phyloP scores from a whole-genome alignment of 306 rosid genomes.

The Vigna nakashimae region DNA sequence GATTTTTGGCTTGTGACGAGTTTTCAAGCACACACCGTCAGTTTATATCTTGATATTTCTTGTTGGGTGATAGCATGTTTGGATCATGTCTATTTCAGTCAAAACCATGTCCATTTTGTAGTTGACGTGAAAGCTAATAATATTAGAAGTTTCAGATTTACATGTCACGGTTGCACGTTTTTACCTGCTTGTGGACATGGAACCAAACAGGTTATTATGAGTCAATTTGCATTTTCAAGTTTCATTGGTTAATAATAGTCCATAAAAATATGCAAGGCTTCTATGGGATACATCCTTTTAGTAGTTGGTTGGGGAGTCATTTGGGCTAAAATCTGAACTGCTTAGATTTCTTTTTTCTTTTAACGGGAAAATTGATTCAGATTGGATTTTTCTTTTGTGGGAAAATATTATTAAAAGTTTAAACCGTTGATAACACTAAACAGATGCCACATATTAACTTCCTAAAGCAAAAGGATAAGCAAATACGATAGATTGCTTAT shows the following conservation, averaged over 20 bases:
- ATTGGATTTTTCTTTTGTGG: slow-evolving; percentile 10
- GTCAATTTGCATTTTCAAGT: slow-evolving; percentile 24
- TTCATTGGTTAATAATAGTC: slow-evolving; percentile 8
- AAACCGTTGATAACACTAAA: slow-evolving; percentile 23
- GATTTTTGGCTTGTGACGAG: background rate
- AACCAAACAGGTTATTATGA: background rate
- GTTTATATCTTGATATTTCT: too few species aligned
- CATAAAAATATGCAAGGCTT: slow-evolving; percentile 10
- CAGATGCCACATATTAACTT: slow-evolving; percentile 6
- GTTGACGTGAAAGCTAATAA: background rate
- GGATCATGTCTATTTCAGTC: background rate
- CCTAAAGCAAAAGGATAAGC: slow-evolving; percentile 12
- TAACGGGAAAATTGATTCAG: background rate
- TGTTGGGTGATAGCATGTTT: background rate
- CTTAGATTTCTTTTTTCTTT: background rate
- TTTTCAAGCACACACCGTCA: background rate
- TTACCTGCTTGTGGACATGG: background rate
- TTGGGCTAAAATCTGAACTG: slow-evolving; percentile 21
- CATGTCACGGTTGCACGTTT: background rate
- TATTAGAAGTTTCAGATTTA: background rate
- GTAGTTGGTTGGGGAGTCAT: slow-evolving; percentile 32
- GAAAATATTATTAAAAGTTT: slow-evolving; percentile 3
- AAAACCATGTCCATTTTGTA: background rate
- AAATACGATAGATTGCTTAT: background rate
- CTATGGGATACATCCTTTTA: slow-evolving; percentile 5